These are phyloP conservation scores for Lodderomyces elongisporus DNA, from an alignment of 1,139 yeast species.

Conservation along the genomic window DNA sequence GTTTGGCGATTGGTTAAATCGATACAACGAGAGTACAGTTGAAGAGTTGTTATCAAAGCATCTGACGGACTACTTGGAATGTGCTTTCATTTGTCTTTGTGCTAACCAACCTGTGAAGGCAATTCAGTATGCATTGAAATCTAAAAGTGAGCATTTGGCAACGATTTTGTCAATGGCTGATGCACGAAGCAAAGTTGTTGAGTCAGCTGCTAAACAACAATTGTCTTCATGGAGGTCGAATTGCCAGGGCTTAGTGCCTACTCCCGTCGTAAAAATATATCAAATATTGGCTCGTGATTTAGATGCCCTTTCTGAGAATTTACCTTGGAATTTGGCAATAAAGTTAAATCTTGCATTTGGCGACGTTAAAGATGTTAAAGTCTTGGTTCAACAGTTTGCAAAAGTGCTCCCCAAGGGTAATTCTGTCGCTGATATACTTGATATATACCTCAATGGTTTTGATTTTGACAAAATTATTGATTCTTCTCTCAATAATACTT, in stretches of 20 bases:
- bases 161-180: constrained; percentile 67
- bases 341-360: constrained; percentile 62
- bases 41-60: constrained; percentile 14
- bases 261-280: constrained; percentile 51
- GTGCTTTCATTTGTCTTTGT: constrained; percentile 49
- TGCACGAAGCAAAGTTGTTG: constrained; percentile 57
- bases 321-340: constrained; percentile 66
- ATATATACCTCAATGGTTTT: constrained; percentile 14
- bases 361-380: constrained; percentile 36
- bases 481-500: constrained; percentile 22
- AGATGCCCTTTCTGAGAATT: constrained; percentile 34
- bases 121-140: constrained; percentile 49
- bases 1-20: constrained; percentile 38
- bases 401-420: constrained; percentile 9
- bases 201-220: constrained; percentile 54
- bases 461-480: constrained; percentile 5
- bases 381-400: constrained; percentile 24
- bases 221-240: constrained; percentile 60
- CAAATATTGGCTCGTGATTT: constrained; percentile 60
- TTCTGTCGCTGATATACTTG: constrained; percentile 21
- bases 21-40: constrained; percentile 18
- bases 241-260: constrained; percentile 43
- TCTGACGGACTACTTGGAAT: constrained; percentile 38
- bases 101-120: constrained; percentile 61
- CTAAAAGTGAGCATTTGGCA: constrained; percentile 65